Conservation (phyloP, 805 yeast genomes). For the Candida andamanensis region DNA sequence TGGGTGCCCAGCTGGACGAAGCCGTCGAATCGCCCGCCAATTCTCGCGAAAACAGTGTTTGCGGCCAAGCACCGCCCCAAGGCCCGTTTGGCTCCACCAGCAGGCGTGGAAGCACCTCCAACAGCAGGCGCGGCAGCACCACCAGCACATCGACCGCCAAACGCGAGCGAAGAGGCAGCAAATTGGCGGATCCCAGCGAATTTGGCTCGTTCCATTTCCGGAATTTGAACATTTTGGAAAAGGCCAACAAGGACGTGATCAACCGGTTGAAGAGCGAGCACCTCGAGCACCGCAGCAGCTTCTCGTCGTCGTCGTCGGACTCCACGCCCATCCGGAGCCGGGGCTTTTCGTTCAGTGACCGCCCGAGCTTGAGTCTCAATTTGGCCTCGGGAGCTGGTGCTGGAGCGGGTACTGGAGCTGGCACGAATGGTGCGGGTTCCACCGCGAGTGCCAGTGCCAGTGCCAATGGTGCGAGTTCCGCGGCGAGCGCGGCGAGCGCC, state of each 20-base stretch:
- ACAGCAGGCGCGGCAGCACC: conserved; percentile 11
- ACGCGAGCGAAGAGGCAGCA: conserved; percentile 68
- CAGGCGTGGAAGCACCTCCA: conserved; percentile 7
- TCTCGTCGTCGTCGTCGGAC: conserved; percentile 47
- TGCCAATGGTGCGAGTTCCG: conserved; percentile 3
- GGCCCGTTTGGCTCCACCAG: conserved; percentile 2
- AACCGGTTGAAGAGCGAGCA: conserved; percentile 83
- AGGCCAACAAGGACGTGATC: conserved; percentile 90
- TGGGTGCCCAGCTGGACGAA: background rate
- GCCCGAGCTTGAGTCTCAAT: conserved; percentile 12
- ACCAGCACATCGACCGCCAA: conserved; percentile 12
- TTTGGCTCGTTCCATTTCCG: conserved; percentile 93
- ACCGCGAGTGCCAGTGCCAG: conserved; percentile 1
- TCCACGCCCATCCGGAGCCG: conserved; percentile 34
- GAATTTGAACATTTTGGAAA: conserved; percentile 83
- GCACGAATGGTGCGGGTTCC: conserved; percentile 1
- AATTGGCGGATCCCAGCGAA: conserved; percentile 67
- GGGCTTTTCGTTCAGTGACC: conserved; percentile 25
- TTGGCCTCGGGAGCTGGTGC: conserved; percentile 6
- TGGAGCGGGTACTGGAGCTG: background rate
- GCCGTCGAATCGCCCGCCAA: background rate
- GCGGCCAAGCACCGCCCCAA: conserved; percentile 1
- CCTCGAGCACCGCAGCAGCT: conserved; percentile 50
- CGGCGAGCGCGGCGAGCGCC: background rate
- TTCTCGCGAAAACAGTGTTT: conserved; percentile 1